Base-by-base conservation (phyloP, 352 stramenopile genomes). In the Globisporangium cylindrosporum region DNA sequence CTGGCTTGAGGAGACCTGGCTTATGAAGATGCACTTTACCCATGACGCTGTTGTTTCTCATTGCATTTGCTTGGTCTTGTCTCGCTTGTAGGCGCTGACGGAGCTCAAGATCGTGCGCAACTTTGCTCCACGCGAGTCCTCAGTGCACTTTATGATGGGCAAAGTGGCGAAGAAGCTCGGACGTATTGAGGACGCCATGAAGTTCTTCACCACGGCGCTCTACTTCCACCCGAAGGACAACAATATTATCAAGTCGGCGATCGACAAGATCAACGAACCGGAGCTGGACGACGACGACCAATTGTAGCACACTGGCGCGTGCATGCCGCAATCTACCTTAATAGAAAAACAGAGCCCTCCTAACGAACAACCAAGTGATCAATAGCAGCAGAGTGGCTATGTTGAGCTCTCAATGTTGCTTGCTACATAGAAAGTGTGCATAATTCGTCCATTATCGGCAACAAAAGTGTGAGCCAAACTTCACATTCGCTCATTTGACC, bases 211-310 rank as follows among this genome's bases (percentile, higher is more conserved):
- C 51, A 97, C 91, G 43, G 97, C 97, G 5, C 80, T 99, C 41
- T 97, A 99, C 77, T 93, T 99, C 64, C 92, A 99, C 71, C 97
- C 95, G 6, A 99, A 99, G 77, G 97, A 99, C 83, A 98, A 96
- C 68, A 97, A 98, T 73, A 73, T 98, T 25, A 98, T 99, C 78
- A 98, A 98, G 74, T 78, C 88, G 29, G 95, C 96, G 34, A 98
- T 99, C 65, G 96, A 99, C 72, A 90, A 92, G 69, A 89, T 94
- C 72, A 86, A 93, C 68, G 85, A 93, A 55, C 71, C 81, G 7
- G 83, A 91, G 36, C 68, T 81, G 48, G 78, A 88, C 55, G 78
- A 86, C 67, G 76, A 86, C 58, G 79, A 86, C 54, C 75, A 62
- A 20, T 73, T 86, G 67, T 88, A 85, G 74, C 24, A 20, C 46